Conservation (phyloP, 768 basidiomycete species). For the Boletellus emodensis region DNA sequence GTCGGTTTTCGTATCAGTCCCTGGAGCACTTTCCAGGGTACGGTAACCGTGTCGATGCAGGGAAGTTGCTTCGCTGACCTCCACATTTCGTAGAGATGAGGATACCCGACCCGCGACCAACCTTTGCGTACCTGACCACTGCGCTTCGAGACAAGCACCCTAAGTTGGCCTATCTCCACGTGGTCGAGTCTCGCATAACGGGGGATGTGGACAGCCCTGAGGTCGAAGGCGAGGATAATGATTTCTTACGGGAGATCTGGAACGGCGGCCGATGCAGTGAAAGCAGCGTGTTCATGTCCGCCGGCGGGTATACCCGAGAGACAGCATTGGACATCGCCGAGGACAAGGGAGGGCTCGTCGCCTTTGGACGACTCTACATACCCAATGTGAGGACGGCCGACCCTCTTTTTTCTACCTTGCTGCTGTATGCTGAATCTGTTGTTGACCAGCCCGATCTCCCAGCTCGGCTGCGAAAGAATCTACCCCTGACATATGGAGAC, state of each 20-base stretch:
- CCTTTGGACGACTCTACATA: constrained; percentile 24
- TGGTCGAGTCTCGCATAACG: constrained; percentile 30
- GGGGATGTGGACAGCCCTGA: too few species aligned
- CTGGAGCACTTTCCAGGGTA: constrained; percentile 36
- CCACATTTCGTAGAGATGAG: constrained; percentile 30
- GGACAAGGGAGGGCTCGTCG: constrained; percentile 6
- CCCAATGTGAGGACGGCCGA: neutral
- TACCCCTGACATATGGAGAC: neutral
- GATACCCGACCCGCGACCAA: constrained; percentile 13
- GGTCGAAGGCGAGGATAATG: constrained; percentile 27
- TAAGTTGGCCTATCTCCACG: constrained; percentile 41
- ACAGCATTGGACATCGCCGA: neutral
- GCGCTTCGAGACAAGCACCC: constrained; percentile 28
- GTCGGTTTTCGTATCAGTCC: constrained; percentile 43
- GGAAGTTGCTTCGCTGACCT: too few species aligned
- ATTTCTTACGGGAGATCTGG: constrained; percentile 35
- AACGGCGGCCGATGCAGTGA: neutral
- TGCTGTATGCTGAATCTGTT: too few species aligned
- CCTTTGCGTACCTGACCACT: constrained; percentile 32
- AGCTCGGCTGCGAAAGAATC: neutral
- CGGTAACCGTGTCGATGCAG: too few species aligned
- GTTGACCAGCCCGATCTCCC: neutral
- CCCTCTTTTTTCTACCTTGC: too few species aligned
- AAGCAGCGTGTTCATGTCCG: neutral
- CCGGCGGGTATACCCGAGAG: constrained; percentile 2